Base-by-base conservation (phyloP, 139 green algal species). In the Edaphochlamys debaryana region DNA sequence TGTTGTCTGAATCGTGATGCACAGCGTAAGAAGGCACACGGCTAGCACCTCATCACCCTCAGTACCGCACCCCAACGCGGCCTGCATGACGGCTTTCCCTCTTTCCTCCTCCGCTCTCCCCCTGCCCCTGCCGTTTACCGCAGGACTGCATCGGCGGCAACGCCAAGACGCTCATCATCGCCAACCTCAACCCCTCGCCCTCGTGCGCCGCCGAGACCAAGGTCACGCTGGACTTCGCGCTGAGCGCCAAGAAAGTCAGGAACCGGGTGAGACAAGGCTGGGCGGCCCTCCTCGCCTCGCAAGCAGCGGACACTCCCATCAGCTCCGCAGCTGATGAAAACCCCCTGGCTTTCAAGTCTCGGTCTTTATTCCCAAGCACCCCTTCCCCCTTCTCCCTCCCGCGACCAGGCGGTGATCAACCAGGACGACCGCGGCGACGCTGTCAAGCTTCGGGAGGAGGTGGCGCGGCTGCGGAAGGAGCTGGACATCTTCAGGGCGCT, bases 91-190 rank as follows among this genome's bases (percentile, higher is more conserved):
- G 48, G 11, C 48, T 15, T 15, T 54, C 48, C 48, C 11, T 54
- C 48, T 54, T 54, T 9, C 15, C 48, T 23, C 48, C 9, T 23
- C 9, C 15, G 15, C 9, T 54, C 48, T 23, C 9, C 15, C 11
- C 9, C 9, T 54, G 48, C 11, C 48, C 9, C 48, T 9, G 20
- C 56, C 56, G 45, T 6, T 4, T 63, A 27, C 56, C 56, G 23
- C 87, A 98, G 93, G 96, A 99, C 70, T 97, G 91, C 4, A 85
- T 99, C 38, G 96, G 96, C 29, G 96, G 96, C 64, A 99, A 99
- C 79, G 92, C 96, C 48, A 99, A 99, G 89, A 98, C 96, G 5
- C 89, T 94, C 30, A 96, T 99, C 86, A 92, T 99, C 38, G 96
- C 96, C 72, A 97, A 96, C 76, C 89, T 99, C 68, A 95, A 88